Base-by-base conservation (phyloP, 2,329 filamentous ascomycete species). In the Colletotrichum neosansevieriae region DNA sequence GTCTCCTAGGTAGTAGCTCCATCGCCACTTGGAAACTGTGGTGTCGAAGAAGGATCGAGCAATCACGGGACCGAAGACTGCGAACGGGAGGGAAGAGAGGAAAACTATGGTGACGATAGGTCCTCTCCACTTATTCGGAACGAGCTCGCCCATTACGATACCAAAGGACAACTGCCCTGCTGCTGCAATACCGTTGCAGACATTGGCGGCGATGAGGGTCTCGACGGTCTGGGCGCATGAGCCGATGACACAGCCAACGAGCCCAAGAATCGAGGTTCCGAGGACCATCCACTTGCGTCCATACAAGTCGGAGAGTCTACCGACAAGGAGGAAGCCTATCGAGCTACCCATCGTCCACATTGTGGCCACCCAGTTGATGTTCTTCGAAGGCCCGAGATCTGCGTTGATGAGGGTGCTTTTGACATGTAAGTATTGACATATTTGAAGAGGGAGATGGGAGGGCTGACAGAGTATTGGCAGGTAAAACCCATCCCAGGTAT, bases 1-100 rank as follows among this genome's bases (percentile, higher is more conserved):
- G 6, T 5, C 32, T n/a, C 80, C 81, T 4, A 86, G 71, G 71
- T 83, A 85, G 73, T 83, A 87, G 63, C 76, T 80, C 82, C 83
- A 85, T 45, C 85, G 77, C 84, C 84, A 87, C 17, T 76, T 74
- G 3, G 78, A 72, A 4, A 71, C 73, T 1, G 83, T 85, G 56
- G 82, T 77, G 24, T 77, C 64, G 63, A 83, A 80, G 42, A 85
- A 78, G 3, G 76, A 74, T n/a, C 80, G 76, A 3, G 83, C 83
- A 61, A 86, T 82, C 49, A 84, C 74, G 17, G 82, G 82, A 0
- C 83, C 84, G 63, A 82, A 81, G 32, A 80, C 77, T 63, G 81
- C 79, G 67, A 80, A 81, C 12, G 80, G 79, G 24, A 81, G 69
- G 29, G 78, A 79, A 2, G 77, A 78, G 15, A 82, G 72, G 67